Conservation (phyloP, 306 rosid genomes). For the Medicago ruthenica region DNA sequence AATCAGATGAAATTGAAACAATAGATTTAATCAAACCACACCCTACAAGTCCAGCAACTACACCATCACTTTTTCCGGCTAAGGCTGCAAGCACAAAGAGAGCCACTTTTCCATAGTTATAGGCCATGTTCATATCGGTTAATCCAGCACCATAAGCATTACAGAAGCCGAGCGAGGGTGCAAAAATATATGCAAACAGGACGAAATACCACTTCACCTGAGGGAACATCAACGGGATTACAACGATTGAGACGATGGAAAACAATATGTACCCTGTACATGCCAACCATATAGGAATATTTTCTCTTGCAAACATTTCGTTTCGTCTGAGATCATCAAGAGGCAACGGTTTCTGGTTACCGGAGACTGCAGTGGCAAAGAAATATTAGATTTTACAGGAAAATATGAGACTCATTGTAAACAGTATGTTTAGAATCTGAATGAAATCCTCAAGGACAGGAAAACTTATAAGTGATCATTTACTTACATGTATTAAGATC, state of each 20-base stretch:
- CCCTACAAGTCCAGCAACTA: slow-evolving; percentile 93
- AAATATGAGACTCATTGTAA: not conserved
- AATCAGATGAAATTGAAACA: slow-evolving; percentile 90
- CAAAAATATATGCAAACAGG: slow-evolving; percentile 75
- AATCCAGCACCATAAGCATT: slow-evolving; percentile 97
- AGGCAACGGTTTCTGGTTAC: slow-evolving; percentile 50
- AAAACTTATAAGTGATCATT: slow-evolving; percentile 3
- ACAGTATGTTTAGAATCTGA: not conserved
- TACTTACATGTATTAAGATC: slow-evolving; percentile 59
- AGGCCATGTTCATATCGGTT: slow-evolving; percentile 98
- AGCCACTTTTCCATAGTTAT: slow-evolving; percentile 96
- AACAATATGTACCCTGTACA: slow-evolving; percentile 68
- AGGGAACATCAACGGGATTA: slow-evolving; percentile 91
- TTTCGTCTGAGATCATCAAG: slow-evolving; percentile 73
- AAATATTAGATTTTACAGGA: slow-evolving; percentile 32
- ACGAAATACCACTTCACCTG: slow-evolving; percentile 89
- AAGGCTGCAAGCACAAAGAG: slow-evolving; percentile 87
- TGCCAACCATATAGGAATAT: slow-evolving; percentile 87
- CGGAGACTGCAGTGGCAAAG: slow-evolving; percentile 53
- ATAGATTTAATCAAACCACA: slow-evolving; percentile 95
- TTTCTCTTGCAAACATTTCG: slow-evolving; percentile 80
- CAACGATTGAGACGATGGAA: slow-evolving; percentile 71
- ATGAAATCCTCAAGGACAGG: not conserved
- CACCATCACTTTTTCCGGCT: slow-evolving; percentile 72
- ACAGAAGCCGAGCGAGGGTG: slow-evolving; percentile 96